Evolutionary conservation across 2,329 filamentous ascomycete genomes (phyloP), one percentile per base, ranked within the genome.

Genomic region (Cordyceps pruinosa): DNA sequence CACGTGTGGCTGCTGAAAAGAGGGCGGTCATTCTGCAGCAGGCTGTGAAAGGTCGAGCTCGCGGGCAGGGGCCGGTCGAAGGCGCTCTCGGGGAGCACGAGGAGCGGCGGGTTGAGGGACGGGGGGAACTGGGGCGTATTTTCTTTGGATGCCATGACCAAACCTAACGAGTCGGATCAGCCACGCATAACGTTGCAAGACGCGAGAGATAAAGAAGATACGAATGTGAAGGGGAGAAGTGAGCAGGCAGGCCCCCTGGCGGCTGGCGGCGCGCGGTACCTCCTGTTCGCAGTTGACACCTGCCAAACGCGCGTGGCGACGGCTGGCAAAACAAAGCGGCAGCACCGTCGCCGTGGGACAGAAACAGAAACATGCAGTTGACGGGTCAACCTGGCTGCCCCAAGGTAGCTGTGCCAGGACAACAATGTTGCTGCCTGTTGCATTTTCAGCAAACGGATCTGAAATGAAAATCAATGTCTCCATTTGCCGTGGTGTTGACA

Each of bases 1-100:
- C 83, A 85, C 3, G 80, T 84, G 42, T 75, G 77, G 64, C 78
- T 83, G 61, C 72, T 78, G 53, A 56, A 56, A 1, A 49, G 53
- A 34, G 45, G 54, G 19, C 54, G 45, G 13, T 50, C 54, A 21
- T 49, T 56, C 12, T 49, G 54, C 26, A 44, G 13, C 37, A 54
- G 25, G 30, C 45, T 45, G 28, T 54, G 45, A 15, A 56, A 50
- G 2, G 57, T 55, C 26, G 57, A 55, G 39, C 51, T 55, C 15
- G 34, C n/a, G 9, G 51, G 57, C 10, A 50, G 44, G 6, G 50
- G 51, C 19, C 25, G 25, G 25, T 45, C 35, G 23, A 56, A 56
- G 5, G 34, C 32, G 34, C 32, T 58, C 21, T 47, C 56, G 13
- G 56, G 4, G 10, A 53, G 56, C 15, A 50, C 28, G 8, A 56